These are phyloP conservation scores for Peniophora sp. DNA, from an alignment of 1,284 basidiomycete species.

Conservation along the genomic window DNA sequence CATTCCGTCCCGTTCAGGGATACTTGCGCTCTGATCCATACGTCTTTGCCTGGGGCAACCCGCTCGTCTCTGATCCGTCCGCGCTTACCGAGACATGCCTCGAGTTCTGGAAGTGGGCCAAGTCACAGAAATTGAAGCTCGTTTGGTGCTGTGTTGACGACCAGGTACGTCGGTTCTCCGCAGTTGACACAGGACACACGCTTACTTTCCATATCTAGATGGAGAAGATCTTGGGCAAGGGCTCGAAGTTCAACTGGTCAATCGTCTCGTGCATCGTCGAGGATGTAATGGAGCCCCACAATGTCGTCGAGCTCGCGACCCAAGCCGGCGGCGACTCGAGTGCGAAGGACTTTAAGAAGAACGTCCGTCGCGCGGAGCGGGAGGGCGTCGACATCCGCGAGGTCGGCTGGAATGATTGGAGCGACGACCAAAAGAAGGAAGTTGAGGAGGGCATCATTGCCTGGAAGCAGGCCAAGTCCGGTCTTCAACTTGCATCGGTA, in stretches of 20 bases:
- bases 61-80: slow-evolving; percentile 29
- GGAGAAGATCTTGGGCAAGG: slow-evolving; percentile 27
- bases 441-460: slow-evolving; percentile 31
- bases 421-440: slow-evolving; percentile 22
- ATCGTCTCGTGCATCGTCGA: slow-evolving; percentile 37
- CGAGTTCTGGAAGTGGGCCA: slow-evolving; percentile 29
- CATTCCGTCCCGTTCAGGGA: slow-evolving; percentile 33
- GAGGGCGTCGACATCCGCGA: slow-evolving; percentile 27
- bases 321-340: slow-evolving; percentile 11
- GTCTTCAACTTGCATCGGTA: slow-evolving; percentile 34
- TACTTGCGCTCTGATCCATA: slow-evolving; percentile 18
- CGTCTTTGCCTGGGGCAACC: slow-evolving; percentile 41
- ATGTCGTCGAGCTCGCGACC: slow-evolving; percentile 1
- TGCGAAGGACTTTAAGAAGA: slow-evolving; percentile 40
- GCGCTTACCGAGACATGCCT: slow-evolving; percentile 25
- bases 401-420: slow-evolving; percentile 23
- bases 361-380: slow-evolving; percentile 31
- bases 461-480: slow-evolving; percentile 30
- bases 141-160: slow-evolving; percentile 36
- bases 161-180: slow-evolving; percentile 7
- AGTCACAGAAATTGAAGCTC: slow-evolving; percentile 21
- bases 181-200: too few relatives aligned
- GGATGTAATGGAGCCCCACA: slow-evolving; percentile 16
- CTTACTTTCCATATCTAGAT: slow-evolving; percentile 10
- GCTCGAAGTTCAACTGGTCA: slow-evolving; percentile 22